phyloP scores from a whole-genome alignment of 225 moss, liverwort and hornwort genomes.

The Asterella californica region DNA sequence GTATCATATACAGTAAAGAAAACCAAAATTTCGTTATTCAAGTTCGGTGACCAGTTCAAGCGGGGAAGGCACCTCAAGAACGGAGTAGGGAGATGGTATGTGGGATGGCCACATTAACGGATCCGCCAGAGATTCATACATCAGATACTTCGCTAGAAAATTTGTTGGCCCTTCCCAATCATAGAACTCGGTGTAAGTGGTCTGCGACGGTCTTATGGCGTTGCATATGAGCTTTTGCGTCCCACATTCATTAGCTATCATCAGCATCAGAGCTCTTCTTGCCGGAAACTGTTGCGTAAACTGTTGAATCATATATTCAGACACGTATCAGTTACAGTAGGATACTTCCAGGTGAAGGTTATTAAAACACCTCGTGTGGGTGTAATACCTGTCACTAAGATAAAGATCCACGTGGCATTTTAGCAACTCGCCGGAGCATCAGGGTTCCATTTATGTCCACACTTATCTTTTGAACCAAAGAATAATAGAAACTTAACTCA shows the following conservation, averaged over 20 bases:
- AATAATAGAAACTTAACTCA: too few species aligned
- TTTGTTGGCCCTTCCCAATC: slow-evolving; percentile 56
- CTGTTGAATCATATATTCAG: slow-evolving; percentile 5
- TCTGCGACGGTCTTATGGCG: slow-evolving; percentile 63
- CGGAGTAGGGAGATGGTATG: slow-evolving; percentile 55
- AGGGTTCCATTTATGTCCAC: too few species aligned
- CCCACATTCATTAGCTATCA: slow-evolving; percentile 56
- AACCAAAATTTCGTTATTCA: too few species aligned
- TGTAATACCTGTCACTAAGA: too few species aligned
- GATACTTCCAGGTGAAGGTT: too few species aligned
- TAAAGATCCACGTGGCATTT: too few species aligned
- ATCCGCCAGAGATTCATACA: slow-evolving; percentile 64
- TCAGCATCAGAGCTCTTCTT: slow-evolving; percentile 46
- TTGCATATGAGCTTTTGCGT: slow-evolving; percentile 57
- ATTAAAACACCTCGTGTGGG: too few species aligned
- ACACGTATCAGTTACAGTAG: too few species aligned
- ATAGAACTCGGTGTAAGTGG: slow-evolving; percentile 61
- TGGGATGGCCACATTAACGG: slow-evolving; percentile 52
- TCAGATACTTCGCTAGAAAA: slow-evolving; percentile 55
- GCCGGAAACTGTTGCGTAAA: slow-evolving; percentile 64
- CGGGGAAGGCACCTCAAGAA: slow-evolving; percentile 45
- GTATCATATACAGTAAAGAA: too few species aligned
- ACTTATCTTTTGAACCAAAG: too few species aligned
- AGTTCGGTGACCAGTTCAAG: too few species aligned
- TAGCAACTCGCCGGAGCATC: too few species aligned